Evolutionary conservation across 1,284 basidiomycete species (phyloP), one percentile per base, ranked within the genome.

Genomic region (Pascua sp.): DNA sequence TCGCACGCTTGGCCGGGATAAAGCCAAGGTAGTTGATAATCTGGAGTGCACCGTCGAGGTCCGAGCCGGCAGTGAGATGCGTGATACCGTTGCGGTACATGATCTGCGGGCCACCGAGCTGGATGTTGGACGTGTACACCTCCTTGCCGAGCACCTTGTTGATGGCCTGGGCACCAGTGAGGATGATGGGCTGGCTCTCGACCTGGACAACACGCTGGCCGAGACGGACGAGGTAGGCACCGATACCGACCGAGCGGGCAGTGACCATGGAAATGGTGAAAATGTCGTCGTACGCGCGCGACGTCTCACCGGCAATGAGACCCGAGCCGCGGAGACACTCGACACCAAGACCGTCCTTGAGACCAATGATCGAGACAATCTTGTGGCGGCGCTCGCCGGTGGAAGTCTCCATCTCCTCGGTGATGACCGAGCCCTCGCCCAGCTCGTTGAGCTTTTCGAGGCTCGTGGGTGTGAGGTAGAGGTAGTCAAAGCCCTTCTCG

Each of bases 51-150:
- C 94, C 93, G 76, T 97, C 90, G 40, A 98, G 81, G 75, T 99
- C 96, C 73, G 93, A 95, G 68, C 85, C 85, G 32, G 95, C 94
- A 4, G 90, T 94, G 52, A 98, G 80, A 77, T 99, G 96, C 13
- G 95, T 97, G 54, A 98, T 91, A 80, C 96, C 96, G 74, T 98
- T 98, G 84, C 95, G 95, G 85, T 93, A 90, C 93, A 98, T 97
- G 81, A 98, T 98, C 71, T 94, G 91, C 41, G 96, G 98, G 59
- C 96, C 96, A 71, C 96, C 96, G 61, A 99, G 90, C 79, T 98
- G 96, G 69, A 99, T 79, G 79, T 98, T 98, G 58, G 92, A 96
- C 11, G 96, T 98, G 79, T 99, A 98, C 43, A 98, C 96, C 78
- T 98, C 96, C 56, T 96, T 90, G 63, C 96, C 96, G 51, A 99